These are phyloP conservation scores for Endoconidiophora laricicola DNA, from an alignment of 2,329 filamentous ascomycete species.

Conservation along the genomic window DNA sequence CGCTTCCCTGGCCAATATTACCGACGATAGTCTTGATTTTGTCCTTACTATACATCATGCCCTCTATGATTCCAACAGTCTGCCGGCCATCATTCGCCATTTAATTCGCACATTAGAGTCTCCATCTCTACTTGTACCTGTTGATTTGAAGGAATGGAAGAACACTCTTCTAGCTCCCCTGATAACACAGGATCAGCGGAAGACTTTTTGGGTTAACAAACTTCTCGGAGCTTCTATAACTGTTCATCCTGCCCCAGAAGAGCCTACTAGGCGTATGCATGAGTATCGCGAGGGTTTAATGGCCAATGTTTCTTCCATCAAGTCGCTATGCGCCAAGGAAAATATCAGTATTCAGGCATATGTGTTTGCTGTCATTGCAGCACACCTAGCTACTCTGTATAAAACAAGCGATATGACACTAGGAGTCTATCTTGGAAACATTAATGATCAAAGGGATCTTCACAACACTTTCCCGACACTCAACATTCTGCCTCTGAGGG, in stretches of 20 bases:
- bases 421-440: constrained; percentile 73
- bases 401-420: constrained; percentile 33
- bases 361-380: constrained; percentile 57
- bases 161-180: constrained; percentile 13
- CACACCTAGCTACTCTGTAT: constrained; percentile 19
- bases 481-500: constrained; percentile 57
- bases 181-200: constrained; percentile 13
- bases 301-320: constrained; percentile 23
- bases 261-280: constrained; percentile 24
- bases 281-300: constrained; percentile 21
- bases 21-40: constrained; percentile 19
- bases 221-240: constrained; percentile 16
- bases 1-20: constrained; percentile 8
- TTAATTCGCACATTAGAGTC: constrained; percentile 15
- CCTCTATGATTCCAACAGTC: constrained; percentile 71
- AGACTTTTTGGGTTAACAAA: constrained; percentile 28
- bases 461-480: constrained; percentile 49
- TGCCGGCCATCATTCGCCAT: constrained; percentile 42
- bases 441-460: constrained; percentile 31
- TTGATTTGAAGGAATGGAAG: constrained; percentile 18
- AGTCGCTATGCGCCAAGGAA: constrained; percentile 16
- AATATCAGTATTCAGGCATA: constrained; percentile 57
- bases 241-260: constrained; percentile 19
- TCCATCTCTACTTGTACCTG: constrained; percentile 12
- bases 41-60: constrained; percentile 63